Base-by-base conservation (phyloP, 83 land plant species). In the Diphasiastrum complanatum region DNA sequence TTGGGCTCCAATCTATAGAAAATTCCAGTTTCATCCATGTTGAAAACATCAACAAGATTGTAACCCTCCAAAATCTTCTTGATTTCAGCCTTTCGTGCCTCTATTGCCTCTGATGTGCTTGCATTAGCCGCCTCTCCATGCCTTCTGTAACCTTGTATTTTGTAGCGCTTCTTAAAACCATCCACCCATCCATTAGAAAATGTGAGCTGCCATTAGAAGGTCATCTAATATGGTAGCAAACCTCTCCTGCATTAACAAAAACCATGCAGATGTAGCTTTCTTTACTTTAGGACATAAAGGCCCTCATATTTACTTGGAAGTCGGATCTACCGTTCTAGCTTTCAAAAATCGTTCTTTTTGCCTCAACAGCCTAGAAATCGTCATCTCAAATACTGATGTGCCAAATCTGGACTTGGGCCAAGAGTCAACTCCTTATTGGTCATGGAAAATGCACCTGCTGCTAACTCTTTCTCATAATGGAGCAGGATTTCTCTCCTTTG, bases 171-270 rank as follows among this genome's bases (percentile, higher is more conserved):
- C 29, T 53, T 53, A 33, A 53, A 53, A 3, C 57, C 32, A 5
- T 29, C 57, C 57, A 53, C 32, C 57, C 57, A 53, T 3, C 57
- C 57, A 53, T 53, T 28, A 16, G 57, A 53, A 16, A 53, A 53
- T 26, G 3, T n/a, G 3, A 10, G 29, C 16, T 25, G 25, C 29
- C 16, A 26, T 4, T 16, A 53, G 2, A 25, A 53, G 6, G 16
- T 25, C 57, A 53, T 53, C 57, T 5, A 33, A 5, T 3, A 53
- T 28, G 3, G 57, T 10, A 26, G 57, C 6, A 5, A 18, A 25
- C 29, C 16, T 53, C 32, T 53, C 29, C 16, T 53, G 57, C 57
- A 53, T 8, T 3, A 16, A 28, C 16, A 40, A 16, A 8, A 53
- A 53, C 57, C 57, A 53, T 26, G 57, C 57, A 53, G 25, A 53